Base-by-base conservation (phyloP, 2,329 filamentous ascomycete species). In the Calonectria pteridis region DNA sequence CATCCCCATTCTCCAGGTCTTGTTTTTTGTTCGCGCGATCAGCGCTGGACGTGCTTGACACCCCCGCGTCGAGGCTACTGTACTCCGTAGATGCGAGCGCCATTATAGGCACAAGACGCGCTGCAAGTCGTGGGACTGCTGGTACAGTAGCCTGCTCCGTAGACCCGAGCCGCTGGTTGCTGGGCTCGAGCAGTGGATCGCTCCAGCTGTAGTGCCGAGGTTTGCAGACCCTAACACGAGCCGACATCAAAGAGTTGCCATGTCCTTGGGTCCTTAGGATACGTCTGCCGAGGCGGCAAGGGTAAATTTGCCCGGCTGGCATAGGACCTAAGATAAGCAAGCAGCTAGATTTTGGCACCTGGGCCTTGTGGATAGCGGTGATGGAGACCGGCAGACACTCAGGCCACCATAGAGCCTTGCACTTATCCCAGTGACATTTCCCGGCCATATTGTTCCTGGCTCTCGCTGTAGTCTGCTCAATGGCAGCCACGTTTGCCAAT, bases 171-270 rank as follows among this genome's bases (percentile, higher is more conserved):
- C 29, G 49, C 64, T 69, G 72, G 72, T 69, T 69, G 53, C 33
- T 31, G 73, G 58, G 59, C n/a, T 74, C 63, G 43, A 51, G 59
- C 51, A 64, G 69, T 70, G 69, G 73, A 64, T 43, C 28, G 35
- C 23, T 53, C 28, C 13, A 59, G 35, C 49, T 55, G 49, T 18
- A 51, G 71, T 31, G 50, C 55, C 62, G 31, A 55, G 35, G 20
- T 46, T 29, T 59, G 28, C 23, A 62, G 65, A 40, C 46, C 40
- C 55, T 59, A 59, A 59, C 3, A 26, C 16, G n/a, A 53, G 66
- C 26, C 53, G 51, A 51, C 28, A 35, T 35, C 43, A 51, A n/a
- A 66, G 64, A 40, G 31, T 23, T 37, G 46, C 46, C 49, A 35
- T 53, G 64, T 37, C 55, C 29, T 14, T 62, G 31, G 66, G 28